These are phyloP conservation scores for Trapa incisa DNA, from an alignment of 345 rosid species.

Conservation along the genomic window DNA sequence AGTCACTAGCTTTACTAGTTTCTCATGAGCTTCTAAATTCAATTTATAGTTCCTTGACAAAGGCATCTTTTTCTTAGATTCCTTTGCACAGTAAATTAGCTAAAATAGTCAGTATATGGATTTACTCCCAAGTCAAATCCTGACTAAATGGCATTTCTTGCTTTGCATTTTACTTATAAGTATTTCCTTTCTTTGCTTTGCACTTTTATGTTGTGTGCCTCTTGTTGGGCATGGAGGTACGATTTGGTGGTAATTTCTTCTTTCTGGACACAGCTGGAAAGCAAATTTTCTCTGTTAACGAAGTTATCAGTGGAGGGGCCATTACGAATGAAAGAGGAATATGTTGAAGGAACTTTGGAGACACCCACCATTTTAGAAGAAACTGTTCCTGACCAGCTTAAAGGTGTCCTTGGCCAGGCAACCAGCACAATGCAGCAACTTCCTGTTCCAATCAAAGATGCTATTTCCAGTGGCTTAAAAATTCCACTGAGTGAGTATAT, in stretches of 20 bases:
- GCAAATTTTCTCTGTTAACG: slow-evolving; percentile 47
- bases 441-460: slow-evolving; percentile 64
- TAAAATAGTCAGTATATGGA: neutral
- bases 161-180: neutral
- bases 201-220: neutral
- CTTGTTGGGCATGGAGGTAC: neutral
- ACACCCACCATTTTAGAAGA: slow-evolving; percentile 75
- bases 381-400: slow-evolving; percentile 71
- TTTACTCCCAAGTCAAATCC: too few species aligned
- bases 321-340: slow-evolving; percentile 75
- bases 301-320: slow-evolving; percentile 87
- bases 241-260: neutral
- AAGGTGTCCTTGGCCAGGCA: slow-evolving; percentile 68
- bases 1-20: neutral
- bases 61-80: neutral
- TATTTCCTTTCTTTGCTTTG: neutral
- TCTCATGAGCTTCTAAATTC: neutral
- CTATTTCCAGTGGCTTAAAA: slow-evolving; percentile 46
- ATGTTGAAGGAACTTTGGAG: slow-evolving; percentile 65
- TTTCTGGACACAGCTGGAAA: slow-evolving; percentile 57
- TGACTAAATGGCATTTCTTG: too few species aligned
- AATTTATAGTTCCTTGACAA: neutral
- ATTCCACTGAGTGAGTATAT: slow-evolving; percentile 65
- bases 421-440: slow-evolving; percentile 54
- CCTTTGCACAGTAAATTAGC: neutral